phyloP scores from a whole-genome alignment of 2,329 filamentous ascomycete genomes.

The Endoconidiophora polonica region DNA sequence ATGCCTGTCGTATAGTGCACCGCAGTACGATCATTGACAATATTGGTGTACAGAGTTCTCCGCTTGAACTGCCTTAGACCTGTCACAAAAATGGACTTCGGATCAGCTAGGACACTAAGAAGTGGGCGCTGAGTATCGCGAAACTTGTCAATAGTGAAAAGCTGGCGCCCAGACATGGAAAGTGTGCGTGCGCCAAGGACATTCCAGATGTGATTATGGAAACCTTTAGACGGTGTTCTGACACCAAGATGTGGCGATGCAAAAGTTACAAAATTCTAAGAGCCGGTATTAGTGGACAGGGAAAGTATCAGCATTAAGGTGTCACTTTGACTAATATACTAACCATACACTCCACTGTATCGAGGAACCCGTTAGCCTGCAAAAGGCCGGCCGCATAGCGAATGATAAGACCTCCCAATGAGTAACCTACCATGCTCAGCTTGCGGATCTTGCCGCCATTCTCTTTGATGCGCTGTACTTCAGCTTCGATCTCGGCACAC shows the following conservation, averaged over 20 bases:
- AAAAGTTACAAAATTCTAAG: constrained; percentile 80
- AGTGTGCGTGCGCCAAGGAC: constrained; percentile 66
- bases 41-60: constrained; percentile 68
- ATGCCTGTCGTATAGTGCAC: constrained; percentile 73
- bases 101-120: constrained; percentile 66
- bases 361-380: constrained; percentile 63
- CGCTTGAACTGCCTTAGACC: constrained; percentile 61
- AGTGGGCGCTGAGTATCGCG: constrained; percentile 67
- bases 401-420: constrained; percentile 70
- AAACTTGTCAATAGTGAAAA: constrained; percentile 78
- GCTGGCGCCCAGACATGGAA: constrained; percentile 62
- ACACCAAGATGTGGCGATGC: constrained; percentile 72
- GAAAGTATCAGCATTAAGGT: no score
- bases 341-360: constrained; percentile 63
- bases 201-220: constrained; percentile 58
- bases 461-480: constrained; percentile 37
- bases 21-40: constrained; percentile 69
- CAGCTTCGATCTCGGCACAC: constrained; percentile 49
- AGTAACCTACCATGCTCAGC: constrained; percentile 79
- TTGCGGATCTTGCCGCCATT: constrained; percentile 59
- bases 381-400: constrained; percentile 77
- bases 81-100: constrained; percentile 68
- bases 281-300: neutral
- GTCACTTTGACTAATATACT: constrained; percentile 13
- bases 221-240: constrained; percentile 49